Evolutionary conservation across 148 eudicot species (phyloP), one percentile per base, ranked within the genome.

Genomic region (Rheum nobile): DNA sequence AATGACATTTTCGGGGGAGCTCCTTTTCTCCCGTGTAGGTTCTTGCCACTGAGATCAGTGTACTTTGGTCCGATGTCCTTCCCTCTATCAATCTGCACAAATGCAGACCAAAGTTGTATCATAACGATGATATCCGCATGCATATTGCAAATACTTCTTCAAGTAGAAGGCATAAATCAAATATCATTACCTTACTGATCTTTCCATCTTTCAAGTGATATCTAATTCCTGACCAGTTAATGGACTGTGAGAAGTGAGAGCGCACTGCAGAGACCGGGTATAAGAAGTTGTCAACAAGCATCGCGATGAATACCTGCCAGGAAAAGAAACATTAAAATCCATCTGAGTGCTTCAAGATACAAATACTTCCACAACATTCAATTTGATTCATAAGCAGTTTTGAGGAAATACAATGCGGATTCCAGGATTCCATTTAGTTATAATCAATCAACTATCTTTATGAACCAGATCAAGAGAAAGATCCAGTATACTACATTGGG

Each of bases 161-260:
- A 54, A 47, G 52, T 43, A 47, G n/a, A 67, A 42, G 57, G 42
- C 12, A 32, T 68, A 2, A 19, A 68, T 47, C 16, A 31, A 31
- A 44, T 31, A 32, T 65, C 4, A 26, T 5, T 85, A 91, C 98
- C 98, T 82, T 90, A 83, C 68, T 38, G 80, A 95, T 91, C 77
- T 90, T 95, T 78, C 98, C 98, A 77, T 91, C 80, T 84, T 79
- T 88, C 81, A 95, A 85, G 81, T 95, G 89, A 72, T 95, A 95
- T 77, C 91, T 85, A 55, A 91, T 95, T 70, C 98, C 97, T 63
- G 98, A 95, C 97, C 98, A 95, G 59, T 95, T 84, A 76, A 95
- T 91, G 54, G 93, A 90, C 79, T 88, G 92, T 24, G 92, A 83
- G 80, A 91, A 88, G 84, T 91, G 92, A 39, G 98, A 95, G 41